phyloP scores from a whole-genome alignment of 2,329 filamentous ascomycete species.

The Dothideomycetidae sp. region DNA sequence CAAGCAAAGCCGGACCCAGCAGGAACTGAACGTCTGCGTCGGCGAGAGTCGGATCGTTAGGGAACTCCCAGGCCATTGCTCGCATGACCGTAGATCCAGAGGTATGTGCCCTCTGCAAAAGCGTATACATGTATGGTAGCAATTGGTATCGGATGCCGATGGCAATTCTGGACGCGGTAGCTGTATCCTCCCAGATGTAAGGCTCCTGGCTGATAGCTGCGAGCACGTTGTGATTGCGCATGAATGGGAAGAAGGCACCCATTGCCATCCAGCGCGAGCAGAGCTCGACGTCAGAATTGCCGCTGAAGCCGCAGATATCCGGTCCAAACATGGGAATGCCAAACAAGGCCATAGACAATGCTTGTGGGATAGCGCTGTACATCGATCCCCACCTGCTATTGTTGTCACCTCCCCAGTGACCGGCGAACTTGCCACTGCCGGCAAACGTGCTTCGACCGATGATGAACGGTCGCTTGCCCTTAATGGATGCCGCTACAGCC shows the following conservation, averaged over 20 bases:
- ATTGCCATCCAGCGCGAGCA: conserved; percentile 64
- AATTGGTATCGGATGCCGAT: conserved; percentile 59
- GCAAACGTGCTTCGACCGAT: conserved; percentile 72
- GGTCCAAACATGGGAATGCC: conserved; percentile 65
- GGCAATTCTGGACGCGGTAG: conserved; percentile 47
- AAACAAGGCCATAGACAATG: conserved; percentile 58
- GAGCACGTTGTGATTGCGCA: conserved; percentile 51
- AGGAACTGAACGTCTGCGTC: conserved; percentile 58
- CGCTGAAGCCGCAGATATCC: conserved; percentile 56
- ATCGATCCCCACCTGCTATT: conserved; percentile 59
- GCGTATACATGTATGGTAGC: conserved; percentile 63
- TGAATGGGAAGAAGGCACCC: conserved; percentile 63
- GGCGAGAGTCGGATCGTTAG: conserved; percentile 52
- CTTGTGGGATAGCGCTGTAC: conserved; percentile 64
- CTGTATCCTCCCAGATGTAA: conserved; percentile 53
- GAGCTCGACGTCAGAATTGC: conserved; percentile 53
- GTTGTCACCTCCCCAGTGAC: conserved; percentile 64
- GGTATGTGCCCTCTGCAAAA: conserved; percentile 51
- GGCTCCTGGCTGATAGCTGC: conserved; percentile 53
- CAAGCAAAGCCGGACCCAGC: conserved; percentile 49
- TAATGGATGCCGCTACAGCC: conserved; percentile 49
- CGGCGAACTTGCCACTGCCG: conserved; percentile 59
- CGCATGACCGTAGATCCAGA: conserved; percentile 58
- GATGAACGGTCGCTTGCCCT: conserved; percentile 63
- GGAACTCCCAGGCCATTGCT: conserved; percentile 61